These are phyloP conservation scores for Phalaenopsis hybrid DNA, from an alignment of 116 monocot species.

Conservation along the genomic window DNA sequence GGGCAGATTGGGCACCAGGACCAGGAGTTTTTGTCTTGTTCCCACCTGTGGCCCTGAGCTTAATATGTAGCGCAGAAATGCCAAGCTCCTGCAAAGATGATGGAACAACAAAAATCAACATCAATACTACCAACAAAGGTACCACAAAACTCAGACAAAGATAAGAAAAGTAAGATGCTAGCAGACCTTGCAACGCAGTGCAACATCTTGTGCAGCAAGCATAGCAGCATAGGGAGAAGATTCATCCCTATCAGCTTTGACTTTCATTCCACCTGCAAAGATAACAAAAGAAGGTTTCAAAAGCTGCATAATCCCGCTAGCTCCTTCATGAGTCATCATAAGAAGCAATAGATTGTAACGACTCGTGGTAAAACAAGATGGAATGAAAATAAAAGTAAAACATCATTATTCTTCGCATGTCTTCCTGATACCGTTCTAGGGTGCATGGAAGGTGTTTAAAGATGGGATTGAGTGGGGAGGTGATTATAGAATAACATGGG, in stretches of 20 bases:
- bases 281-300: background rate
- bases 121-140: background rate
- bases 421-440: too few species aligned
- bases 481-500: too few species aligned
- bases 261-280: constrained; percentile 13
- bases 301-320: background rate
- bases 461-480: too few species aligned
- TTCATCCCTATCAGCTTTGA: constrained; percentile 41
- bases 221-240: constrained; percentile 46
- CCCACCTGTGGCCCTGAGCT: constrained; percentile 38
- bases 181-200: constrained; percentile 37
- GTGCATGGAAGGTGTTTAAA: too few species aligned
- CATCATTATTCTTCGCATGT: too few species aligned
- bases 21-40: constrained; percentile 46
- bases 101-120: background rate
- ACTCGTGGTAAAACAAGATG: background rate
- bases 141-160: too few species aligned
- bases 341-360: background rate
- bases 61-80: constrained; percentile 40
- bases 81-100: constrained; percentile 27
- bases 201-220: constrained; percentile 49
- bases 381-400: too few species aligned
- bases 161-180: background rate
- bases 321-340: too few species aligned
- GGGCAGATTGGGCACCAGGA: constrained; percentile 42